These are phyloP conservation scores for Hypoxylon fuscum DNA, from an alignment of 495 filamentous ascomycete species.

Conservation along the genomic window DNA sequence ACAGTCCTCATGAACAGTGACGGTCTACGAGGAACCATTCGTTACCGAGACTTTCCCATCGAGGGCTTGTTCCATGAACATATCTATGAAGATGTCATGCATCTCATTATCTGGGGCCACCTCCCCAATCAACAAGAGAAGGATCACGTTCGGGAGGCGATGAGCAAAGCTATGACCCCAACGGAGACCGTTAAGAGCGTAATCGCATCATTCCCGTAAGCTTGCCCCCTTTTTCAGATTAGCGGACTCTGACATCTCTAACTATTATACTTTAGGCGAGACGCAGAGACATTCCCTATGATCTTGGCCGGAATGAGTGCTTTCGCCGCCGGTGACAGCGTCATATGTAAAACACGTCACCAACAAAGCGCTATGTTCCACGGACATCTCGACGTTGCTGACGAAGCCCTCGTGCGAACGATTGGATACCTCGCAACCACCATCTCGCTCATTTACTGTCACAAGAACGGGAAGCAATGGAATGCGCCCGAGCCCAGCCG, in stretches of 20 bases:
- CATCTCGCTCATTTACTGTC: conserved; percentile 49
- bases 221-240: not conserved
- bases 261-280: conserved; percentile 25
- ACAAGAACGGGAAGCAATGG: conserved; percentile 54
- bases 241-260: not conserved
- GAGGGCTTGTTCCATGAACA: conserved; percentile 52
- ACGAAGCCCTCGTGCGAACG: conserved; percentile 53
- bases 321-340: conserved; percentile 42
- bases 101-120: conserved; percentile 59
- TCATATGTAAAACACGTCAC: conserved; percentile 48
- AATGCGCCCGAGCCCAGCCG: conserved; percentile 46
- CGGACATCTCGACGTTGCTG: conserved; percentile 47
- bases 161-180: conserved; percentile 49
- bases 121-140: conserved; percentile 52
- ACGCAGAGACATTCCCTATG: conserved; percentile 37
- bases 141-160: conserved; percentile 44
- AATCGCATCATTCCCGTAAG: conserved; percentile 45
- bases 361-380: conserved; percentile 52
- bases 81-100: conserved; percentile 53
- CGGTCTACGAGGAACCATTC: conserved; percentile 42
- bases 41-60: conserved; percentile 55
- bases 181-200: conserved; percentile 47
- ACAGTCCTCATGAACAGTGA: conserved; percentile 23
- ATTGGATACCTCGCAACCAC: conserved; percentile 52
- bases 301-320: conserved; percentile 51